Base-by-base conservation (phyloP, 2,329 filamentous ascomycete species). In the Pseudogymnoascus sp. region DNA sequence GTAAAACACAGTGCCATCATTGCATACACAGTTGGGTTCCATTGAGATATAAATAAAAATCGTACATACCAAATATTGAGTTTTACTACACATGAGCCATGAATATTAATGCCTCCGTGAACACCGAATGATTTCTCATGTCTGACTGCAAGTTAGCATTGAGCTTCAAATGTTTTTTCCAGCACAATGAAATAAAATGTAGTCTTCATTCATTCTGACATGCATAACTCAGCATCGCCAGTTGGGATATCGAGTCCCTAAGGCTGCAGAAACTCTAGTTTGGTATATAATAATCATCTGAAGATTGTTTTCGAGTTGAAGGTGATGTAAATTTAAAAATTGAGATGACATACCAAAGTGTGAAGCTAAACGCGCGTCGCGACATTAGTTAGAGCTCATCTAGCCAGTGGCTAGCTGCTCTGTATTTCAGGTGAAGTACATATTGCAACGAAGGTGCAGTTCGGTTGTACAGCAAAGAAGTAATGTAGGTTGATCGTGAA, bases 271-370 rank as follows among this genome's bases (percentile, higher is more conserved):
- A 54, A 54, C 47, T 54, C 47, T 54, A 54, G 47, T 54, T 54
- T 54, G 47, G 47, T 54, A 54, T 54, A 54, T 54, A 33, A 54
- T 54, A 54, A 54, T 54, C 47, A 54, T 54, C n/a, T 54, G 47
- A 54, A 54, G 47, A 54, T 54, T 54, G 47, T 54, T 54, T 13
- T 13, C 8, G n/a, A 33, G 47, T 26, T 33, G 47, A 54, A 21
- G 47, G 29, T 29, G 17, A 8, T 29, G 47, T 17, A 21, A 9
- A 50, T 3, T 3, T 7, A 33, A 21, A 54, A 54, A 17, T 33
- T 29, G 24, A 54, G 26, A 54, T 54, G 47, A 54, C 47, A 54
- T 54, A 54, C 47, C 47, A 35, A 7, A 6, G 29, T 54, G 29
- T 54, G 47, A 54, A 33, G 47, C 47, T 54, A 54, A 33, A 13